These are phyloP conservation scores for Coemansia sp. DNA, from an alignment of 192 early-diverging fungal species.

Conservation along the genomic window DNA sequence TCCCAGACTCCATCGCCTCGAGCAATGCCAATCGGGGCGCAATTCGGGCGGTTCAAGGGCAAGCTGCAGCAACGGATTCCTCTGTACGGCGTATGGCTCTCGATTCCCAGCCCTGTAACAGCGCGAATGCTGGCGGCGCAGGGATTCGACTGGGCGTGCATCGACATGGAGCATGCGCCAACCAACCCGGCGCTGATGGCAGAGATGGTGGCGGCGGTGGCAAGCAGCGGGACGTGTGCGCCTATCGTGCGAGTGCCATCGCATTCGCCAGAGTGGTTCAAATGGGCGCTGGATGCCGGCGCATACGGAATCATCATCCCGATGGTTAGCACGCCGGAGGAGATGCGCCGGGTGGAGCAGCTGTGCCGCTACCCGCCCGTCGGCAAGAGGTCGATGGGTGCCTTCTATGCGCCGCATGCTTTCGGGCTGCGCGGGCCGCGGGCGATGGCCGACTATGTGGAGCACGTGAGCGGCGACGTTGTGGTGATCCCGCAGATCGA, in stretches of 20 bases:
- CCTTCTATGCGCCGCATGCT: conserved; percentile 36
- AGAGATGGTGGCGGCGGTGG: conserved; percentile 56
- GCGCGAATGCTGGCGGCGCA: conserved; percentile 49
- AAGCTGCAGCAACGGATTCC: conserved; percentile 43
- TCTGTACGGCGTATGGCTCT: conserved; percentile 53
- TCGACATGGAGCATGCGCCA: conserved; percentile 57
- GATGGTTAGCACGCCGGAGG: conserved; percentile 49
- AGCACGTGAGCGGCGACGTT: conserved; percentile 33
- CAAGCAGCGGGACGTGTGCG: conserved; percentile 51
- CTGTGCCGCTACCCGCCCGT: conserved; percentile 47
- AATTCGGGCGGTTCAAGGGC: conserved; percentile 29
- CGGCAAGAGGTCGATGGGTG: conserved; percentile 46
- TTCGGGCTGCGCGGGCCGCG: conserved; percentile 43
- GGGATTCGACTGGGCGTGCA: conserved; percentile 58
- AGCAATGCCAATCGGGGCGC: conserved; percentile 4
- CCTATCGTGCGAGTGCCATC: conserved; percentile 56
- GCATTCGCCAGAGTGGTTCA: conserved; percentile 53
- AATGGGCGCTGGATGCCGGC: conserved; percentile 56
- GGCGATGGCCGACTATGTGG: conserved; percentile 43
- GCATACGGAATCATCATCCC: conserved; percentile 54
- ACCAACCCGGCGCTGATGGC: conserved; percentile 53
- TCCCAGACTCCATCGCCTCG: conserved; percentile 27
- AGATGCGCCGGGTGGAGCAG: conserved; percentile 33
- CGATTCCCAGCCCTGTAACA: conserved; percentile 50
- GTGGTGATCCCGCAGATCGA: conserved; percentile 57